phyloP scores from a whole-genome alignment of 2,329 filamentous ascomycete genomes.

The Zalaria sp. region DNA sequence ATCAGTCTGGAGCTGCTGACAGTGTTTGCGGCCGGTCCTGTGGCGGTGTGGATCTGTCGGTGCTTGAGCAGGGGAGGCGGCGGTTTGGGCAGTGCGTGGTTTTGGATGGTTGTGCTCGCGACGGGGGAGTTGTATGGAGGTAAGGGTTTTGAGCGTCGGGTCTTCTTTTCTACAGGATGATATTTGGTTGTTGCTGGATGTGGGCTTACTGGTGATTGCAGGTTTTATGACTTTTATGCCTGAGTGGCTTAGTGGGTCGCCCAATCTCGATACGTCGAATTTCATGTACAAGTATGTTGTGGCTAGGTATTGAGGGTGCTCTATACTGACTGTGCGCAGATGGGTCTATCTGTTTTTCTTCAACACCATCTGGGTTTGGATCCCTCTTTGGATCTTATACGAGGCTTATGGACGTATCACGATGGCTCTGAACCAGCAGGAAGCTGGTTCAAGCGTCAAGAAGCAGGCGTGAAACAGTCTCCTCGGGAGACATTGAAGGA shows the following conservation, averaged over 20 bases:
- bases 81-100: constrained; percentile 29
- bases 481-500: not conserved
- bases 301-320: too few species aligned
- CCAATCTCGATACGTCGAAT: constrained; percentile 43
- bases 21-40: constrained; percentile 43
- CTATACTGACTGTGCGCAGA: constrained; percentile 8
- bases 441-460: not conserved
- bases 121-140: constrained; percentile 51
- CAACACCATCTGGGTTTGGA: constrained; percentile 48
- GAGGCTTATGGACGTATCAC: constrained; percentile 32
- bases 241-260: constrained; percentile 47
- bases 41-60: constrained; percentile 44
- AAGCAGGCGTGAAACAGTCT: not conserved
- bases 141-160: constrained; percentile 13
- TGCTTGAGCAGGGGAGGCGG: constrained; percentile 20
- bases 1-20: constrained; percentile 48
- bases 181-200: not conserved
- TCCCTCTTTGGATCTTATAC: constrained; percentile 43
- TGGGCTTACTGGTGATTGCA: constrained; percentile 9
- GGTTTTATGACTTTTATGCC: constrained; percentile 52
- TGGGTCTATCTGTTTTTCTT: constrained; percentile 53
- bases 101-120: constrained; percentile 43
- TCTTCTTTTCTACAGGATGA: not conserved
- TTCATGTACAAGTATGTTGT: constrained; percentile 40
- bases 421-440: constrained; percentile 7